Evolutionary conservation across 169 alveolate species (phyloP), one percentile per base, ranked within the genome.

Genomic region (Plasmodium gonderi): DNA sequence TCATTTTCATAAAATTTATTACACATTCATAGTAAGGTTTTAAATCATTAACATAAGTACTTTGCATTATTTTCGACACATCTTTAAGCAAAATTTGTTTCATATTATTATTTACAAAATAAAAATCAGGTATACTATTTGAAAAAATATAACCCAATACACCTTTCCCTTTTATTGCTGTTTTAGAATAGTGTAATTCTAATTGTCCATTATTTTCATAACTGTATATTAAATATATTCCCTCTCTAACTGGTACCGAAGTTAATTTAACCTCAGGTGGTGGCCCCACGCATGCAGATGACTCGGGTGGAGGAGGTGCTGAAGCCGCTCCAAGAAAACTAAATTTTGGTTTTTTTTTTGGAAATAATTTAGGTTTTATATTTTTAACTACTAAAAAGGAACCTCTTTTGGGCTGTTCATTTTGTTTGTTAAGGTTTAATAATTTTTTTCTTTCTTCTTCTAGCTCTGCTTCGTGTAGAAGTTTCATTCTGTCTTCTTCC

Each of bases 11-110:
- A 45, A 94, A 95, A 72, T 94, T 81, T 23, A 72, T 72, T 82
- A 94, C 93, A 33, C 95, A 94, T 72, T 94, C 95, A 80, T 91
- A 95, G 64, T 90, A 95, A 40, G 93, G 93, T 65, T 93, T 94
- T 23, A 95, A 87, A 91, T 95, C 97, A 79, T 72, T 92, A n/a
- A 75, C 94, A 77, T 92, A 95, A 49, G 47, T 75, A 72, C 97
- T 95, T 87, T 68, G 81, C 96, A 95, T 91, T 38, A 77, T 36
- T 7, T 12, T 90, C 17, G 90, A 74, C n/a, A 95, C 91, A 74
- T 94, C 91, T 20, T 91, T 93, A 1, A 94, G 79, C 8, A 93
- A 65, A 17, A 93, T 42, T 64, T 91, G 64, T 80, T 75, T 83
- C 4, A 95, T 95, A 31, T 89, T 92, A 11, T 90, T 80, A 40